phyloP scores from a whole-genome alignment of 305 asterid species.

The Withania somnifera region DNA sequence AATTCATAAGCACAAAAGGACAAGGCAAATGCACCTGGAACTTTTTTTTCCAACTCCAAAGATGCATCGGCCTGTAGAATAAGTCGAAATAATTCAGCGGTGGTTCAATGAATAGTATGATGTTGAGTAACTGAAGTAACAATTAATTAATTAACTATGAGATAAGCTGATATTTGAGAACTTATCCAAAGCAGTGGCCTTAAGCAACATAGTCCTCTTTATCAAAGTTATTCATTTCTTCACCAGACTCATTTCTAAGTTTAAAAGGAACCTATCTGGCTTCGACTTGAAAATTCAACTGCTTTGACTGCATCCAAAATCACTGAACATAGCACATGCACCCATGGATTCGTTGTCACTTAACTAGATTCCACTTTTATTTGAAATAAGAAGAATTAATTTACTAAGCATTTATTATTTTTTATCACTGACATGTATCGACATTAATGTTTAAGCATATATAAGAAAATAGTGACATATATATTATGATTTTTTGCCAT shows the following conservation, averaged over 20 bases:
- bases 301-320: neutral
- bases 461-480: neutral
- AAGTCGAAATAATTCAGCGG: neutral
- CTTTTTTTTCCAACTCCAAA: neutral
- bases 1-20: neutral
- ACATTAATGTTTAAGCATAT: neutral
- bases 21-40: neutral
- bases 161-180: neutral
- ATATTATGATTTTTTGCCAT: neutral
- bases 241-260: neutral
- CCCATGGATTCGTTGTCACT: neutral
- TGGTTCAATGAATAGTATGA: neutral
- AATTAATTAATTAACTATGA: neutral
- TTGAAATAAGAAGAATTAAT: neutral
- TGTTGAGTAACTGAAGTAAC: neutral
- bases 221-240: neutral
- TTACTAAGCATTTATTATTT: neutral
- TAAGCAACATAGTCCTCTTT: neutral
- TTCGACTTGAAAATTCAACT: neutral
- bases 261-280: neutral
- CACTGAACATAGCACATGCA: neutral
- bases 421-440: neutral
- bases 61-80: neutral
- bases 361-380: neutral
- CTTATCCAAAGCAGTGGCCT: neutral